Conservation (phyloP, 192 early-diverging fungal species). For the Coemansia sp. region DNA sequence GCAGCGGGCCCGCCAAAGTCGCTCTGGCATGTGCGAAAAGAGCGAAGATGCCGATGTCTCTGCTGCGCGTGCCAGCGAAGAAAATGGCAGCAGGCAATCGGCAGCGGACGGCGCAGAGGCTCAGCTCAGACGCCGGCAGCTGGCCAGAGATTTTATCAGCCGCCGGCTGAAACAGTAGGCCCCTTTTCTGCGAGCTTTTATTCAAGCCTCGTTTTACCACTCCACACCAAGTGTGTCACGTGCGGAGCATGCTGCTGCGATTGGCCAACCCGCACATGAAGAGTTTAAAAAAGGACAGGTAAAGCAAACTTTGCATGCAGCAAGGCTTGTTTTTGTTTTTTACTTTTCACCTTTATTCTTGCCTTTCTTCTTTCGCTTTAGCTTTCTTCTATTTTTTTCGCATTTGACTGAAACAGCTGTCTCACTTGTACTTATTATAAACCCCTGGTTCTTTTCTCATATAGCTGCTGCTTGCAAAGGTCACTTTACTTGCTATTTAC, state of each 20-base stretch:
- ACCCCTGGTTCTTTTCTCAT: neutral
- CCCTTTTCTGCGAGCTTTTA: neutral
- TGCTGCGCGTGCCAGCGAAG: neutral
- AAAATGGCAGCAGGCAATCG: neutral
- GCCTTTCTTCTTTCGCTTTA: neutral
- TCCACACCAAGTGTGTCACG: neutral
- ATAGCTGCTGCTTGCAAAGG: neutral
- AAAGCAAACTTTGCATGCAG: conserved; percentile 3
- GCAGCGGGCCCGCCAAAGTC: neutral
- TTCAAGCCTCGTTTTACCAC: too few relatives aligned
- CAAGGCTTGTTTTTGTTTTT: conserved; percentile 6
- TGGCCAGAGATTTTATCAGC: neutral
- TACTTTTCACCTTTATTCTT: neutral
- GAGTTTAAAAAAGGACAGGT: neutral
- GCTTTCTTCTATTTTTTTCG: neutral
- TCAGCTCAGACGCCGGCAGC: conserved; percentile 6
- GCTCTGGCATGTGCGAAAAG: neutral
- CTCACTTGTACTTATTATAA: conserved; percentile 1
- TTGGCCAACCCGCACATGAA: neutral
- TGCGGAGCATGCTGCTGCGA: neutral
- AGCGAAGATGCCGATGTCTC: neutral
- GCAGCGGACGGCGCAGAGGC: neutral
- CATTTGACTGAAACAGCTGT: neutral
- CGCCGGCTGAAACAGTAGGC: neutral
- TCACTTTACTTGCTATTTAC: neutral